These are phyloP conservation scores for Globisporangium rhizosaccharum DNA, from an alignment of 352 stramenopile species.

Conservation along the genomic window DNA sequence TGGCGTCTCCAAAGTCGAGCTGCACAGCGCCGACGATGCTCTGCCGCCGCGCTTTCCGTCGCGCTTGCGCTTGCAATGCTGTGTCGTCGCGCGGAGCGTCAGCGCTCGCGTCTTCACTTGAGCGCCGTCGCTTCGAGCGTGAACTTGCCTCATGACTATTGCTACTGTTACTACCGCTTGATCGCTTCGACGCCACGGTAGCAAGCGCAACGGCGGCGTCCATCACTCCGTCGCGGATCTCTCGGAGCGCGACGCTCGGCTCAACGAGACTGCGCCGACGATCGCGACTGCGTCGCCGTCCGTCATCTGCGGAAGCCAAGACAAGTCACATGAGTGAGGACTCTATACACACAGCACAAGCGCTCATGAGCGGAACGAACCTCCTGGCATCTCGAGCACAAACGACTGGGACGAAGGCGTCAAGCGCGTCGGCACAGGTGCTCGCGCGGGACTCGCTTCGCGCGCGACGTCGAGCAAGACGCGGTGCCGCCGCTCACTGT, in stretches of 20 bases:
- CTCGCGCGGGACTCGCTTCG: not conserved
- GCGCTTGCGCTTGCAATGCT: not conserved
- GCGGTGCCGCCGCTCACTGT: slow-evolving; percentile 1
- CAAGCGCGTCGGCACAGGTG: not conserved
- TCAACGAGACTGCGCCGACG: slow-evolving; percentile 25
- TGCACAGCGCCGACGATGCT: slow-evolving; percentile 27
- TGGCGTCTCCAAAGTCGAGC: slow-evolving; percentile 5
- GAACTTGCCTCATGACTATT: no score
- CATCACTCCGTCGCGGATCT: not conserved
- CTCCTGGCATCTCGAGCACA: not conserved
- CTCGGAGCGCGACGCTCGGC: slow-evolving; percentile 1
- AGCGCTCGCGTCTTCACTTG: no score
- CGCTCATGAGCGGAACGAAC: no score
- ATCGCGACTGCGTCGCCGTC: slow-evolving; percentile 22
- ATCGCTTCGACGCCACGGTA: no score
- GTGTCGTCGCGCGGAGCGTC: no score
- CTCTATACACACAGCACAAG: not conserved
- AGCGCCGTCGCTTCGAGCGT: no score
- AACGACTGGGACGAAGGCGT: not conserved
- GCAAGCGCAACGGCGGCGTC: no score
- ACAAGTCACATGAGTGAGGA: no score
- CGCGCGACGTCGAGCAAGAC: not conserved
- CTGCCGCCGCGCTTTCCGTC: slow-evolving; percentile 28
- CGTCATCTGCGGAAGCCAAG: not conserved
- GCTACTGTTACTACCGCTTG: no score